Percentiles rank a stretch among this genome's conserved stretches.
phyloP scores from a whole-genome alignment of 202 grass and related monocot genomes.

The Zoysia matrella region DNA sequence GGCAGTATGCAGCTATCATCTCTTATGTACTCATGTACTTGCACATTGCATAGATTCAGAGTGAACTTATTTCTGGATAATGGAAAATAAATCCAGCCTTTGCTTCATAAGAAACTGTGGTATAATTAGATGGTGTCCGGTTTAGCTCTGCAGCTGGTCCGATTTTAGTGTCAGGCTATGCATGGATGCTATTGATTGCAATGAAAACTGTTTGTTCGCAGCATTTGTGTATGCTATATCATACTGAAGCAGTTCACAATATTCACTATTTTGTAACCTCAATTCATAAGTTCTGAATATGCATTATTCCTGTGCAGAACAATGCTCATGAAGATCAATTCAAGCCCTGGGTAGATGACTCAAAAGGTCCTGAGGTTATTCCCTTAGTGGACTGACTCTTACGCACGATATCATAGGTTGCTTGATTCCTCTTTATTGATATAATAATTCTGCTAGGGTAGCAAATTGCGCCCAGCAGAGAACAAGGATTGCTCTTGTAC shows the following conservation, averaged over 20 bases:
- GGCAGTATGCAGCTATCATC: neutral
- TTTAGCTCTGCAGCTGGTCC: slow-evolving; percentile 13
- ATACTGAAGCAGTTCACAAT: neutral
- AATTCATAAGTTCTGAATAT: slow-evolving; percentile 25
- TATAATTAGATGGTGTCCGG: neutral
- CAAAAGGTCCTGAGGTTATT: slow-evolving; percentile 35
- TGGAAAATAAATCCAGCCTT: too few relatives aligned
- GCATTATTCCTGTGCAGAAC: slow-evolving; percentile 59
- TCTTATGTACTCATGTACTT: neutral
- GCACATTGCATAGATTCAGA: neutral
- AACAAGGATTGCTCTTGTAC: neutral
- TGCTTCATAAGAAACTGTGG: too few relatives aligned
- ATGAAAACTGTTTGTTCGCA: slow-evolving; percentile 31
- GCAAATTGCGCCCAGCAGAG: neutral
- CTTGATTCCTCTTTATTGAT: slow-evolving; percentile 11
- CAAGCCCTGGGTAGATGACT: slow-evolving; percentile 59
- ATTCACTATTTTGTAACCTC: neutral
- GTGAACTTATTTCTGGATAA: neutral
- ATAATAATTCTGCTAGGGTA: slow-evolving; percentile 20
- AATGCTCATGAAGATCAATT: slow-evolving; percentile 60
- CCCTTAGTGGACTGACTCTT: slow-evolving; percentile 39
- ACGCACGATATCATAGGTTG: slow-evolving; percentile 11
- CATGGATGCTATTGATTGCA: neutral
- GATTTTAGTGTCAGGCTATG: neutral
- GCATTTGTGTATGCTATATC: slow-evolving; percentile 25